These are phyloP conservation scores for Paracamarosporium sp. DNA, from an alignment of 2,329 filamentous ascomycete species.

Conservation along the genomic window DNA sequence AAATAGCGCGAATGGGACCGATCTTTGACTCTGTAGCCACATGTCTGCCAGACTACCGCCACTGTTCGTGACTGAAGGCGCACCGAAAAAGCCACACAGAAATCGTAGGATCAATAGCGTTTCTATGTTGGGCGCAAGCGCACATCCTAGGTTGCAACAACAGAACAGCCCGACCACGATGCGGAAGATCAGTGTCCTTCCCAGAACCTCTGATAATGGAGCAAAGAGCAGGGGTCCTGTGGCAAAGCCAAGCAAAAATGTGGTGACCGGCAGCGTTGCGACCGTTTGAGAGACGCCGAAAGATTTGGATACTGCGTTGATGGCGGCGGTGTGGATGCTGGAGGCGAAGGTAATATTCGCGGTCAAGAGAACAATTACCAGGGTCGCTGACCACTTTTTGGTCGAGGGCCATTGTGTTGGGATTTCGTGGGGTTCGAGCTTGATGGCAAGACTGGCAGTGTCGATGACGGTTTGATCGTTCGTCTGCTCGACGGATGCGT, in stretches of 20 bases:
- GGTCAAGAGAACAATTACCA: slow-evolving; percentile 16
- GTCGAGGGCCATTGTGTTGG: slow-evolving; percentile 8
- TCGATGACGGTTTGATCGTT: neutral
- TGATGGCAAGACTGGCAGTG: neutral
- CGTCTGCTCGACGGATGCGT: neutral
- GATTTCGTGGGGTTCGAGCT: slow-evolving; percentile 4
- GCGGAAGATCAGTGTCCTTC: slow-evolving; percentile 6
- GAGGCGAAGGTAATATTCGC: slow-evolving; percentile 14
- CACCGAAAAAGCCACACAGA: slow-evolving; percentile 4
- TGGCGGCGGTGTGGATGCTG: slow-evolving; percentile 10
- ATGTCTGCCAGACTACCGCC: slow-evolving; percentile 11
- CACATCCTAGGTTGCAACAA: neutral
- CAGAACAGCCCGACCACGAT: neutral
- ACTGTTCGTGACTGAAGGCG: slow-evolving; percentile 13
- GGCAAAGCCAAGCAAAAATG: slow-evolving; percentile 40
- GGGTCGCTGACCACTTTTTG: slow-evolving; percentile 16
- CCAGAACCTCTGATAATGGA: slow-evolving; percentile 59
- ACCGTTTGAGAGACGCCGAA: slow-evolving; percentile 4
- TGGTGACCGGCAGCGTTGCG: slow-evolving; percentile 29
- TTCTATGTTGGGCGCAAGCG: slow-evolving; percentile 1
- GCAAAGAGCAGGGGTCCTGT: slow-evolving; percentile 47
- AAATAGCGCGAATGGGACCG: slow-evolving; percentile 11
- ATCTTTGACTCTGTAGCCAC: slow-evolving; percentile 6
- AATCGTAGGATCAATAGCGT: neutral
- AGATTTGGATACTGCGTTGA: slow-evolving; percentile 2